phyloP scores from a whole-genome alignment of 345 rosid genomes.

The Mercurialis annua region DNA sequence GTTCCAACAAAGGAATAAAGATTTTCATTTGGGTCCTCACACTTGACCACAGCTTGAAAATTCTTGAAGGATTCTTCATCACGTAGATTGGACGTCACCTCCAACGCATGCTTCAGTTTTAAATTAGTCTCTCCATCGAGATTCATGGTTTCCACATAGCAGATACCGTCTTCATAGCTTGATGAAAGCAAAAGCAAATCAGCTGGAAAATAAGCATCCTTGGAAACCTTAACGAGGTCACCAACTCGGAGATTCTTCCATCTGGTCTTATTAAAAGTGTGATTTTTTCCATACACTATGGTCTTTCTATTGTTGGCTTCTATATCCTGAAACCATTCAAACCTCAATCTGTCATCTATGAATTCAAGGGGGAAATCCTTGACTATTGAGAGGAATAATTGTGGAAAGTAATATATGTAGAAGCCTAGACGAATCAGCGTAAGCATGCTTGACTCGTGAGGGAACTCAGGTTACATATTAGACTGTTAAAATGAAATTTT shows the following conservation, averaged over 20 bases:
- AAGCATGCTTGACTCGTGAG: neutral
- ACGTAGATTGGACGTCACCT: conserved; percentile 38
- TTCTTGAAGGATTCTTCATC: conserved; percentile 39
- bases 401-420: no score
- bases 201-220: conserved; percentile 86
- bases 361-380: neutral
- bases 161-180: conserved; percentile 67
- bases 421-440: no score
- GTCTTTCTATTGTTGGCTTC: conserved; percentile 82
- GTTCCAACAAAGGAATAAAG: conserved; percentile 78
- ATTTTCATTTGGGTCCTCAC: conserved; percentile 86
- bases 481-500: neutral
- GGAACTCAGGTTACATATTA: neutral
- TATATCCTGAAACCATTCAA: conserved; percentile 54
- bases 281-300: conserved; percentile 34
- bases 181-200: conserved; percentile 87
- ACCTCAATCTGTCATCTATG: neutral
- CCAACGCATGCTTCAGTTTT: conserved; percentile 74
- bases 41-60: conserved; percentile 52
- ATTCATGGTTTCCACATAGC: conserved; percentile 91
- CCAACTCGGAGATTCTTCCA: conserved; percentile 87
- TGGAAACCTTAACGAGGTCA: conserved; percentile 59
- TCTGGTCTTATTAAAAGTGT: conserved; percentile 38
- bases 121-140: conserved; percentile 93
- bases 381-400: neutral